Evolutionary conservation across 768 basidiomycete species (phyloP).

Genomic region (Hirschioporus abietinus): DNA sequence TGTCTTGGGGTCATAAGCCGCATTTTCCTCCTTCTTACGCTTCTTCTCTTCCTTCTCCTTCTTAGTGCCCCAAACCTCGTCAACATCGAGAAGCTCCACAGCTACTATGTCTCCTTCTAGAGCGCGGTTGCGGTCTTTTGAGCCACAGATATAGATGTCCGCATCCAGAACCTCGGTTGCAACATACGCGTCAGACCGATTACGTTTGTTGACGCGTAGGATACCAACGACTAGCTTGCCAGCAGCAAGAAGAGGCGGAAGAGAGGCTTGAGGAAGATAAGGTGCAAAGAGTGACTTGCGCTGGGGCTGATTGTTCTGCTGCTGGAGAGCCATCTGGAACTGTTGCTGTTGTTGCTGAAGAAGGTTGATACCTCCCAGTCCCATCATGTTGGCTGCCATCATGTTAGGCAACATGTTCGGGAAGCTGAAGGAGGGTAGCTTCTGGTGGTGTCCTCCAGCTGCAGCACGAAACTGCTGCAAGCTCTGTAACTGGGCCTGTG

Average conservation of each 20-base stretch:
- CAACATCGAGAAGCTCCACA: slow-evolving; percentile 94
- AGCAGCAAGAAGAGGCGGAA: slow-evolving; percentile 92
- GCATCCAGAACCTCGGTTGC: slow-evolving; percentile 97
- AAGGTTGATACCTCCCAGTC: slow-evolving; percentile 75
- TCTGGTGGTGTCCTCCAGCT: slow-evolving; percentile 89
- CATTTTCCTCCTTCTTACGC: slow-evolving; percentile 98
- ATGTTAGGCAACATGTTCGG: slow-evolving; percentile 97
- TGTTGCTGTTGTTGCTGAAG: slow-evolving; percentile 93
- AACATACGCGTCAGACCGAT: slow-evolving; percentile 97
- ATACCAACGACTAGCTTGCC: slow-evolving; percentile 98
- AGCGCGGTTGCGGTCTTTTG: slow-evolving; percentile 97
- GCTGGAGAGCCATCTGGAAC: slow-evolving; percentile 93
- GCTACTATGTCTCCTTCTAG: slow-evolving; percentile 98
- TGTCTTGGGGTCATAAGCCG: slow-evolving; percentile 83
- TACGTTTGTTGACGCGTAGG: slow-evolving; percentile 95
- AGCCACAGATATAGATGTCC: slow-evolving; percentile 98
- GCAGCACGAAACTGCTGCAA: slow-evolving; percentile 96
- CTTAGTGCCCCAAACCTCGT: slow-evolving; percentile 98
- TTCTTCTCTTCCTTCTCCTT: slow-evolving; percentile 99
- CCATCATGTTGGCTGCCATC: slow-evolving; percentile 97
- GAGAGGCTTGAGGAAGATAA: slow-evolving; percentile 94
- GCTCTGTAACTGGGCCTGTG: slow-evolving; percentile 94
- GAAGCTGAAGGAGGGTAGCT: slow-evolving; percentile 97
- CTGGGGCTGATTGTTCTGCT: slow-evolving; percentile 87
- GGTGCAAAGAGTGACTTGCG: slow-evolving; percentile 98